A percentile compares a stretch with the other conserved stretches of the same genome.
phyloP scores from a whole-genome alignment of 2,329 filamentous ascomycete species.

The Sporothrix inflata region DNA sequence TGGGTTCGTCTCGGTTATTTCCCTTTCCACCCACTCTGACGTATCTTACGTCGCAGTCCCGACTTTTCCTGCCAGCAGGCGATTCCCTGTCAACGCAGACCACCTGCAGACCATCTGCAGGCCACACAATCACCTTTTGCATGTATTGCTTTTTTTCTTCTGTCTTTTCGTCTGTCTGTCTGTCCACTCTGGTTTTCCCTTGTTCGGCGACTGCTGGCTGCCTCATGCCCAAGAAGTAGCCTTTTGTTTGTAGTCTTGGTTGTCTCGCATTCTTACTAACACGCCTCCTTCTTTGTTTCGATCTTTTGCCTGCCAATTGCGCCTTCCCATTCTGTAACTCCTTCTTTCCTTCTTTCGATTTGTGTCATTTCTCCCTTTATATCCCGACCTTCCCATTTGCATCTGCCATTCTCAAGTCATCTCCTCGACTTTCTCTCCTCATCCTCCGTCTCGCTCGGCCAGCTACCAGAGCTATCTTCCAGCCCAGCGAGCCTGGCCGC shows the following conservation, averaged over 20 bases:
- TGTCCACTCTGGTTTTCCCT: not conserved
- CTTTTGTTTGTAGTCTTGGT: not conserved
- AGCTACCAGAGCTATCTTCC: not conserved
- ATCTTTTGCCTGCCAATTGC: conserved; percentile 18
- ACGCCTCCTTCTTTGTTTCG: conserved; percentile 15
- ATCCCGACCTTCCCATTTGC: not conserved
- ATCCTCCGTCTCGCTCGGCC: not conserved
- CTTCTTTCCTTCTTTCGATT: not conserved
- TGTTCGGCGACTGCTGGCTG: not conserved
- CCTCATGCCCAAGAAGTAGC: not conserved
- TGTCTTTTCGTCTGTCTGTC: not conserved
- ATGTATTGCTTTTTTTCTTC: not conserved
- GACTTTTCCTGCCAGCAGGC: not conserved
- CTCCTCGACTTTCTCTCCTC: not conserved
- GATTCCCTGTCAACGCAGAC: not conserved
- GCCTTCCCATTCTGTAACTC: not conserved
- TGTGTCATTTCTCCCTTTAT: not conserved
- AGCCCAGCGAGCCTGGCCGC: conserved; percentile 6
- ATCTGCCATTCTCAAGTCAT: not conserved
- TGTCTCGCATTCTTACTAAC: conserved; percentile 24
- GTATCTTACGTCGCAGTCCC: conserved; percentile 24
- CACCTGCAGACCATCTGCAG: conserved; percentile 13
- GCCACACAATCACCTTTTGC: not conserved
- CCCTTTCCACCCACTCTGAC: conserved; percentile 27
- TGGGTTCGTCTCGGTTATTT: conserved; percentile 23